phyloP scores from a whole-genome alignment of 805 yeast species.

The Candida glaebosa region DNA sequence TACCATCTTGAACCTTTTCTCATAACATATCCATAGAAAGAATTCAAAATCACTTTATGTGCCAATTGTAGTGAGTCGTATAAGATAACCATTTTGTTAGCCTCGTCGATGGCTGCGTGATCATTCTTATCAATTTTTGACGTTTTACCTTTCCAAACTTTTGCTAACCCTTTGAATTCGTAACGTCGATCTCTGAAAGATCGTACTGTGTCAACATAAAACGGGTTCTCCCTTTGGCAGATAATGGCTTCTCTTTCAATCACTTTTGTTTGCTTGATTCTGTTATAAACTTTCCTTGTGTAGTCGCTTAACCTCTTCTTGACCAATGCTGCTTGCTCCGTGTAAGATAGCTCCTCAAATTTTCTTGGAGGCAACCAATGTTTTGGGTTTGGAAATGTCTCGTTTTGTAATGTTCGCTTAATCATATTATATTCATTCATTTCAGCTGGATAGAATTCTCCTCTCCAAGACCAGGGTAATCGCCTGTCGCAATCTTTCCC shows the following conservation, averaged over 20 bases:
- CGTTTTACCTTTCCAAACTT: slow-evolving; percentile 87
- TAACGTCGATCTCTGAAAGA: slow-evolving; percentile 94
- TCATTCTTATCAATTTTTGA: slow-evolving; percentile 51
- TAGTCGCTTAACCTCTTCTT: slow-evolving; percentile 80
- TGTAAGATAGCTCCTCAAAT: slow-evolving; percentile 71
- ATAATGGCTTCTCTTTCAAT: slow-evolving; percentile 89
- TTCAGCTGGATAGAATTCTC: slow-evolving; percentile 89
- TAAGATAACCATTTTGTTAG: slow-evolving; percentile 86
- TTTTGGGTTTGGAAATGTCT: slow-evolving; percentile 62
- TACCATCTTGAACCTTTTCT: slow-evolving; percentile 99
- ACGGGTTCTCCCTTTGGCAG: slow-evolving; percentile 97
- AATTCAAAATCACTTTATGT: slow-evolving; percentile 92
- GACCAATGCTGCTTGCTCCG: slow-evolving; percentile 73
- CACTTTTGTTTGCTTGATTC: slow-evolving; percentile 76
- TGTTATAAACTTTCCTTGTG: slow-evolving; percentile 80
- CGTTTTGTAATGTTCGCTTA: slow-evolving; percentile 75
- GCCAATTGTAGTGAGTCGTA: slow-evolving; percentile 96
- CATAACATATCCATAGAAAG: slow-evolving; percentile 98
- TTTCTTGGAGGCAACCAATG: slow-evolving; percentile 56
- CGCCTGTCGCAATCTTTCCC: slow-evolving; percentile 91
- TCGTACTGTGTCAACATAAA: slow-evolving; percentile 91
- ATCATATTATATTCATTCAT: slow-evolving; percentile 90
- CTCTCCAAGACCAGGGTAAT: slow-evolving; percentile 97
- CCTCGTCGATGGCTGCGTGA: slow-evolving; percentile 72
- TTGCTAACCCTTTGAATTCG: slow-evolving; percentile 90